Conservation (phyloP, 106 monocot genomes). For the Dendrobium officinale region DNA sequence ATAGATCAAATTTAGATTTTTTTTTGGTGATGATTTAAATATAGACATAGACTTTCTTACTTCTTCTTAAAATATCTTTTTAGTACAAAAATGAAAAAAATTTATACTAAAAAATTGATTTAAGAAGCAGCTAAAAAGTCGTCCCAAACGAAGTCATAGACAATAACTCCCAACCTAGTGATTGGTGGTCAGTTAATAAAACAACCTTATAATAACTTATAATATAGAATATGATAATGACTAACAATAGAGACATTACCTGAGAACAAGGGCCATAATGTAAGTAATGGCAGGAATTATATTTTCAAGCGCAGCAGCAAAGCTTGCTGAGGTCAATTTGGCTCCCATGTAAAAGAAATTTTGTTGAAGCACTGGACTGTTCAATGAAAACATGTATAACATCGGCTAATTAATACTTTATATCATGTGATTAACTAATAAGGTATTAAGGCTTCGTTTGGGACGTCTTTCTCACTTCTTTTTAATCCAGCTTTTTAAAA, state of each 20-base stretch:
- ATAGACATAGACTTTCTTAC: too few relatives aligned
- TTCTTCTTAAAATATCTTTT: too few relatives aligned
- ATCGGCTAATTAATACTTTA: neutral
- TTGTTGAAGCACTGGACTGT: conserved; percentile 79
- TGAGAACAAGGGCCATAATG: conserved; percentile 47
- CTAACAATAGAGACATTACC: conserved; percentile 17
- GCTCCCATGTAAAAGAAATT: conserved; percentile 76
- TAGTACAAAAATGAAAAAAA: too few relatives aligned
- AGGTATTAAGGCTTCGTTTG: too few relatives aligned
- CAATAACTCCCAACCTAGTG: too few relatives aligned
- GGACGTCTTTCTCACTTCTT: too few relatives aligned
- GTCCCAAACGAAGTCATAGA: neutral
- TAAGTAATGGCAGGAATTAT: conserved; percentile 81
- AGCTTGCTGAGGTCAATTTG: conserved; percentile 67
- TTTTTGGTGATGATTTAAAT: neutral
- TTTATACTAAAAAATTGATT: too few relatives aligned
- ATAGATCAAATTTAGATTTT: neutral
- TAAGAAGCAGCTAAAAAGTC: too few relatives aligned
- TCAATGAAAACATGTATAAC: neutral
- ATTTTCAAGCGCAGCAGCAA: conserved; percentile 52
- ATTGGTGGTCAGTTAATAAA: neutral
- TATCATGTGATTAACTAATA: too few relatives aligned
- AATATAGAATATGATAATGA: neutral
- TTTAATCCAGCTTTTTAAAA: too few relatives aligned
- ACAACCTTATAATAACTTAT: neutral